These are phyloP conservation scores for Blastocystis sp. DNA, from an alignment of 352 stramenopile genomes.

Conservation along the genomic window DNA sequence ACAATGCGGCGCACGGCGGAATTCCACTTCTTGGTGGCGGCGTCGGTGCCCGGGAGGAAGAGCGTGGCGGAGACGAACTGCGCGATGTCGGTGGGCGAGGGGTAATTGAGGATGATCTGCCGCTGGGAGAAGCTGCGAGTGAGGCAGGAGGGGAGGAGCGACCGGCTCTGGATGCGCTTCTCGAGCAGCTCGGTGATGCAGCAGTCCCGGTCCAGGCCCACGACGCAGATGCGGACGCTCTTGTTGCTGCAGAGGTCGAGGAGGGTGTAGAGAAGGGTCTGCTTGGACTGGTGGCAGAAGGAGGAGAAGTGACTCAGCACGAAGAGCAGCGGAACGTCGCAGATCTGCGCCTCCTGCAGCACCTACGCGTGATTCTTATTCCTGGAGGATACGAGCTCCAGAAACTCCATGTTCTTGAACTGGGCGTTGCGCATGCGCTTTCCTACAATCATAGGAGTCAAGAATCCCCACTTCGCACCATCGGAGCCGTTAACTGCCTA, in stretches of 20 bases:
- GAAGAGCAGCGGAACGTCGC: constrained; percentile 48
- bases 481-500: constrained; percentile 16
- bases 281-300: constrained; percentile 59
- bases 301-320: constrained; percentile 51
- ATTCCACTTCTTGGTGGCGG: constrained; percentile 4
- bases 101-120: constrained; percentile 37
- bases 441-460: neutral
- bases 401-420: constrained; percentile 60
- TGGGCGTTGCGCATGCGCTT: constrained; percentile 38
- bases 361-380: neutral
- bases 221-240: constrained; percentile 30
- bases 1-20: neutral
- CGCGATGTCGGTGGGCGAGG: neutral
- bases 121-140: constrained; percentile 19
- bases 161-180: constrained; percentile 46
- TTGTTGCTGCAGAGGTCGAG: constrained; percentile 49
- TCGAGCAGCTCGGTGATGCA: constrained; percentile 20
- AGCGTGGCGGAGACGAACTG: constrained; percentile 6
- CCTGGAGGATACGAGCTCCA: neutral
- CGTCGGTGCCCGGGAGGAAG: neutral
- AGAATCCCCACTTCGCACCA: neutral
- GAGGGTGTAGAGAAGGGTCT: constrained; percentile 58
- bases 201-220: constrained; percentile 46
- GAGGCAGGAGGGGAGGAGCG: neutral
- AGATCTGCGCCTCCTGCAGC: constrained; percentile 50